Evolutionary conservation across 495 filamentous ascomycete genomes (phyloP).

Genomic region (Penicillium roqueforti): DNA sequence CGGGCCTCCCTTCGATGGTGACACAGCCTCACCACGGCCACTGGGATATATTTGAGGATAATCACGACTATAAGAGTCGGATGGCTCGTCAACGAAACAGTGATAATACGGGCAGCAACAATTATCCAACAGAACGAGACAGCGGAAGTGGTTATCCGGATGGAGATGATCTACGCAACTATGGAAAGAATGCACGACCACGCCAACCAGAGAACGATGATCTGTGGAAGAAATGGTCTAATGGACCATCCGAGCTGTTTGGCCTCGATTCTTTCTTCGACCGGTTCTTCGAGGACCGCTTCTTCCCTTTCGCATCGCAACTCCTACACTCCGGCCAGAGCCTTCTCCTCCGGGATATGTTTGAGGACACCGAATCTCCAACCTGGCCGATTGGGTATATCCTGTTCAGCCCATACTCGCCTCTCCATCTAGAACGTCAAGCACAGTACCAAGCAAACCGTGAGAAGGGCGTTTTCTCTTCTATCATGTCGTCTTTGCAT

Average conservation of each 20-base stretch:
- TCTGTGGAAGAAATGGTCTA: constrained; percentile 5
- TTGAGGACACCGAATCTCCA: constrained; percentile 27
- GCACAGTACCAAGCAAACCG: constrained; percentile 23
- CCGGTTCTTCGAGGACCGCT: constrained; percentile 29
- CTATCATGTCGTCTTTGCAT: constrained; percentile 35
- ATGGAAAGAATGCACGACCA: constrained; percentile 10
- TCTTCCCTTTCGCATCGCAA: constrained; percentile 23
- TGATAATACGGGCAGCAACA: constrained; percentile 11
- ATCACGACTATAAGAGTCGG: constrained; percentile 24
- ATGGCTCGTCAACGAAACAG: constrained; percentile 18
- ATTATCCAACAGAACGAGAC: constrained; percentile 12
- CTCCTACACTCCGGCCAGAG: constrained; percentile 27
- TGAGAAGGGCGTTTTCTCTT: constrained; percentile 34
- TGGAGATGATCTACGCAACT: constrained; percentile 6
- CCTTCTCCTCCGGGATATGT: constrained; percentile 29
- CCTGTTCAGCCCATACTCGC: constrained; percentile 49
- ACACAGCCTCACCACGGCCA: constrained; percentile 27
- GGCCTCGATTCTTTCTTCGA: constrained; percentile 36
- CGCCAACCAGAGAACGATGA: constrained; percentile 16
- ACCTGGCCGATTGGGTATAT: constrained; percentile 41
- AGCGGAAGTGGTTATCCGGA: constrained; percentile 8
- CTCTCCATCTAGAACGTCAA: constrained; percentile 44
- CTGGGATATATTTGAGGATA: constrained; percentile 37
- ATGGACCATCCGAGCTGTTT: constrained; percentile 25
- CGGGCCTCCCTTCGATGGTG: constrained; percentile 42